A percentile compares a stretch with the other conserved stretches of the same genome.
These are phyloP conservation scores for Papiliotrema laurentii DNA, from an alignment of 1,284 basidiomycete genomes.

Conservation along the genomic window DNA sequence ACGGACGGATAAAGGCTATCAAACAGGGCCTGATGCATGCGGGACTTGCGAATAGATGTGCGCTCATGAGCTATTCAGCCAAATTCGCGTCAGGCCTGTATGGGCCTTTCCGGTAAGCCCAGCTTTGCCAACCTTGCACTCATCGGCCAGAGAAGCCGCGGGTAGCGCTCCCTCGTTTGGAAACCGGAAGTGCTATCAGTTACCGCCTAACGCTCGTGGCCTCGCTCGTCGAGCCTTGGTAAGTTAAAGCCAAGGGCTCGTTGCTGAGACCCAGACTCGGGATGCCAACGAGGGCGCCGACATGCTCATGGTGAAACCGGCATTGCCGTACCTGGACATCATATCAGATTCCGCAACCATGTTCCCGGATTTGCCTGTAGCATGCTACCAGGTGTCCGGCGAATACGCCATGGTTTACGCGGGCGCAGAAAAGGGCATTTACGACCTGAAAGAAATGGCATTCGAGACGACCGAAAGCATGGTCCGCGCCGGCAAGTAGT, in stretches of 20 bases:
- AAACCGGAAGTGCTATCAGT: conserved; percentile 94
- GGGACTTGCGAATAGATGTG: conserved; percentile 78
- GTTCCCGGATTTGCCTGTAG: conserved; percentile 79
- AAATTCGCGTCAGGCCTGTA: conserved; percentile 97
- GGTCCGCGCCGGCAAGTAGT: conserved; percentile 74
- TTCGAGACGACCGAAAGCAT: conserved; percentile 88
- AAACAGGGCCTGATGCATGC: conserved; percentile 77
- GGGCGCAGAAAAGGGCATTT: conserved; percentile 87
- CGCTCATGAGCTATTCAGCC: conserved; percentile 96
- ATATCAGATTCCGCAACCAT: conserved; percentile 81
- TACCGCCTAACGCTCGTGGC: conserved; percentile 82
- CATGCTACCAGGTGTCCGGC: conserved; percentile 94
- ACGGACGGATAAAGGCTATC: conserved; percentile 86
- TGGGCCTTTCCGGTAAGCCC: conserved; percentile 83
- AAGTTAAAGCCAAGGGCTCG: conserved; percentile 33
- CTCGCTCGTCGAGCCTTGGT: conserved; percentile 91
- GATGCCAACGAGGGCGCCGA: conserved; percentile 94
- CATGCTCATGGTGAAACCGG: conserved; percentile 98
- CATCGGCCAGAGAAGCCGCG: conserved; percentile 74
- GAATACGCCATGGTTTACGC: conserved; percentile 97
- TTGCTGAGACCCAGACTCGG: conserved; percentile 61
- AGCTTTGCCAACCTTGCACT: background rate
- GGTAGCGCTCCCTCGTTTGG: conserved; percentile 92
- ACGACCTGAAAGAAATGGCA: conserved; percentile 85
- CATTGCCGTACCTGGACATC: conserved; percentile 93